These are phyloP conservation scores for Drechmeria coniospora DNA, from an alignment of 2,329 filamentous ascomycete species.

Conservation along the genomic window DNA sequence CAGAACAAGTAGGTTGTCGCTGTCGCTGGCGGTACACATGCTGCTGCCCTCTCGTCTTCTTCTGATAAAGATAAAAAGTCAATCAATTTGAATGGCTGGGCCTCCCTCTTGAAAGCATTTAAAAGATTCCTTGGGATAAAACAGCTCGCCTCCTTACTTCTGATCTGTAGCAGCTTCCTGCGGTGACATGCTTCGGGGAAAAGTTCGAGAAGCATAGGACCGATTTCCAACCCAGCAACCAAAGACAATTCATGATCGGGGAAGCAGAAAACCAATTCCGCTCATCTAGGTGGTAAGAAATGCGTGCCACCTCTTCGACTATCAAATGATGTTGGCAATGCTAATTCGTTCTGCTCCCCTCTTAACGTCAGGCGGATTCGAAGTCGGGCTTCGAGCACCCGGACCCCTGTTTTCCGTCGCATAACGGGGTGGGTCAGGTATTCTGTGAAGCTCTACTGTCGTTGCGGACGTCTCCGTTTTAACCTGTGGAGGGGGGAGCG, in stretches of 20 bases:
- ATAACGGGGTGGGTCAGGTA: constrained; percentile 16
- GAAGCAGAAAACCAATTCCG: constrained; percentile 1
- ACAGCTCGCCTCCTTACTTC: too few relatives aligned
- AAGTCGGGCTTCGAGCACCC: constrained; percentile 10
- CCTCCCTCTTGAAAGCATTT: too few relatives aligned
- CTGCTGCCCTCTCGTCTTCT: not conserved
- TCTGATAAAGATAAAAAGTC: not conserved
- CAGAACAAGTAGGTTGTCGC: too few relatives aligned
- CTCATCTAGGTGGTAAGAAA: too few relatives aligned
- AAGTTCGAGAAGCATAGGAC: too few relatives aligned
- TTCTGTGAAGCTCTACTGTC: constrained; percentile 12
- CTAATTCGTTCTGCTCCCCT: constrained; percentile 18
- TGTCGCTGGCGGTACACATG: too few relatives aligned
- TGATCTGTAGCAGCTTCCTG: too few relatives aligned
- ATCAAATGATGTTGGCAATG: constrained; percentile 23
- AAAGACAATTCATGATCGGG: too few relatives aligned
- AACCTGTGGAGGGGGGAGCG: constrained; percentile 16
- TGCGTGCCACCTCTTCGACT: not conserved
- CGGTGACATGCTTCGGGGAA: too few relatives aligned
- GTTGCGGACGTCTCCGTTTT: constrained; percentile 18
- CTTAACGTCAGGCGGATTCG: constrained; percentile 13
- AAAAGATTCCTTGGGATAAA: too few relatives aligned
- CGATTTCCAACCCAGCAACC: too few relatives aligned
- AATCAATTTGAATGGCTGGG: too few relatives aligned
- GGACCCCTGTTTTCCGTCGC: constrained; percentile 11